phyloP scores from a whole-genome alignment of 208 protist species.

The Leishmania tropica region DNA sequence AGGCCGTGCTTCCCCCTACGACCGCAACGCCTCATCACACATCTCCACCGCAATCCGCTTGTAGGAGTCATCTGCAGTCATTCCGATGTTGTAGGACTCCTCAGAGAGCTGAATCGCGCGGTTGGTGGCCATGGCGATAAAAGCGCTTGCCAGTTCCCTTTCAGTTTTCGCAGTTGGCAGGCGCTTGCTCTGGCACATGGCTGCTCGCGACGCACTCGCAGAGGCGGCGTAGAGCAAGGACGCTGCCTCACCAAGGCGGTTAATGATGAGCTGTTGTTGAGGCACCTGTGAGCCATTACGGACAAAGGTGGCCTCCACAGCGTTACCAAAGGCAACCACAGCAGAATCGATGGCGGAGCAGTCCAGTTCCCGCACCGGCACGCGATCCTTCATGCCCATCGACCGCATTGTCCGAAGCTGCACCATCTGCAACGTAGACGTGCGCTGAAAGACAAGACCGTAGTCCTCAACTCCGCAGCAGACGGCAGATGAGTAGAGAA shows the following conservation, averaged over 20 bases:
- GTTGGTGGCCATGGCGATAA: conserved; percentile 64
- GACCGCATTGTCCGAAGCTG: conserved; percentile 66
- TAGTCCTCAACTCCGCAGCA: conserved; percentile 89
- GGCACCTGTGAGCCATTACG: conserved; percentile 68
- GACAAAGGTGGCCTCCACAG: conserved; percentile 82
- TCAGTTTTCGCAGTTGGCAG: conserved; percentile 68
- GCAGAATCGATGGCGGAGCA: conserved; percentile 69
- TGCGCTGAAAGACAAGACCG: conserved; percentile 80
- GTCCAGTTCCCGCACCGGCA: conserved; percentile 76
- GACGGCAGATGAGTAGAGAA: conserved; percentile 75
- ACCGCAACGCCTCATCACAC: conserved; percentile 69
- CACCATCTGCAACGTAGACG: conserved; percentile 85
- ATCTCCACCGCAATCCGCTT: conserved; percentile 83
- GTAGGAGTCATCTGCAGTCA: conserved; percentile 84
- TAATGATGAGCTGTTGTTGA: conserved; percentile 80
- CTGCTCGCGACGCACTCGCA: conserved; percentile 79
- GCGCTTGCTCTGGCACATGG: conserved; percentile 71
- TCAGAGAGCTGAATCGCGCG: conserved; percentile 50
- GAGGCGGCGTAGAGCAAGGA: conserved; percentile 78
- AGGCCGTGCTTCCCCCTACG: conserved; percentile 6
- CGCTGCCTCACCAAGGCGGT: conserved; percentile 81
- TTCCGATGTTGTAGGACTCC: conserved; percentile 75
- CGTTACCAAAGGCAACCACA: conserved; percentile 80
- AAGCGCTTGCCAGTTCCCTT: conserved; percentile 66
- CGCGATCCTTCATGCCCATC: conserved; percentile 61